phyloP scores from a whole-genome alignment of 768 basidiomycete genomes.

The Fomitopsis pulvina region DNA sequence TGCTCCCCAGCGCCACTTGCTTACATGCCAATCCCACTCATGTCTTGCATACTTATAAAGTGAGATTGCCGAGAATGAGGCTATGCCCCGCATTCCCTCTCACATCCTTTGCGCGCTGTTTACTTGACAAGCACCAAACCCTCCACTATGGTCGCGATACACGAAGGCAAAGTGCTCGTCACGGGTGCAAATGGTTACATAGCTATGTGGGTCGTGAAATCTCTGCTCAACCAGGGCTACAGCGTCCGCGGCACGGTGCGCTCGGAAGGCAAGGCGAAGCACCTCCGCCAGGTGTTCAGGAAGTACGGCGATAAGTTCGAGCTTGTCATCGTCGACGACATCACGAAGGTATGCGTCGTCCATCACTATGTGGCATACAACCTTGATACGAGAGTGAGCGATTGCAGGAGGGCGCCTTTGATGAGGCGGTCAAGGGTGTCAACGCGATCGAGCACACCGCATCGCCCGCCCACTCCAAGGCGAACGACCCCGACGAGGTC shows the following conservation, averaged over 20 bases:
- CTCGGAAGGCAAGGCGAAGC: constrained; percentile 33
- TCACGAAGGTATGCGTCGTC: constrained; percentile 34
- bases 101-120: no score
- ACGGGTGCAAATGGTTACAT: constrained; percentile 23
- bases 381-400: no score
- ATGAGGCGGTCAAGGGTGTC: constrained; percentile 41
- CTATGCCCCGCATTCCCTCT: no score
- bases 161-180: constrained; percentile 20
- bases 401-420: constrained; percentile 32
- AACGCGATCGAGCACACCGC: constrained; percentile 35
- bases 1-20: no score
- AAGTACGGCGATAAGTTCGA: constrained; percentile 30
- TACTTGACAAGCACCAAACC: no score
- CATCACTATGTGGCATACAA: no score
- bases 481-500: constrained; percentile 32
- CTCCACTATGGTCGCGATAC: constrained; percentile 17
- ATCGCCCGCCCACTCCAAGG: constrained; percentile 25
- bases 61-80: no score
- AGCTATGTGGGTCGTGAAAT: constrained; percentile 25
- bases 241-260: constrained; percentile 40
- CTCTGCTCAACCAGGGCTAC: constrained; percentile 33
- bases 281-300: constrained; percentile 32
- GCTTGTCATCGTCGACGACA: constrained; percentile 40
- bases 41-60: no score
- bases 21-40: no score